Base-by-base conservation (phyloP, 495 filamentous ascomycete species). In the Xylaria acuta region DNA sequence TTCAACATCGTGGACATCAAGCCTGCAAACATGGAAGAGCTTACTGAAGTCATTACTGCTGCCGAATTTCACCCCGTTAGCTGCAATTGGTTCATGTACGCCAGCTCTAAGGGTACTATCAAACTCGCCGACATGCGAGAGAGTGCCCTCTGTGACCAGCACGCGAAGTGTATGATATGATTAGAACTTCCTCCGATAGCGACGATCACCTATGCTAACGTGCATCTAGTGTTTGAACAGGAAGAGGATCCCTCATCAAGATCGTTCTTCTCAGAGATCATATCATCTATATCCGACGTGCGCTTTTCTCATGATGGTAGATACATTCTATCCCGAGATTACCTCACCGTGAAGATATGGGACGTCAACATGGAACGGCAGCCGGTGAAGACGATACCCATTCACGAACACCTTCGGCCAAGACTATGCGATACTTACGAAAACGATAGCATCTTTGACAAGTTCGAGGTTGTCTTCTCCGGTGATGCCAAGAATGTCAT, bases 1-100 rank as follows among this genome's bases (percentile, higher is more conserved):
- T 99, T 99, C 88, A 99, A 99, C 85, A 99, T 99, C 79, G 96
- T 99, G 72, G 96, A 99, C 82, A 99, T 99, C 83, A 99, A 99
- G 81, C 96, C 96, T 1, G 96, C 96, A 14, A 99, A 99, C 81
- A 99, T 99, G 96, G 96, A 99, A 82, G 96, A 99, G 85, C 86
- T 99, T 74, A 99, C 96, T 2, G 96, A 99, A 82, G 96, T 99
- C 69, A 98, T 99, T 75, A 99, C 96, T 36, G 96, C 96, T 43
- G 97, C 96, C 56, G 96, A 99, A 79, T 99, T 99, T 80, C 96
- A 99, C 80, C 96, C 96, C 36, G 86, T 90, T 76, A 97, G 95
- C 85, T 99, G 96, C 85, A 99, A 99, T 82, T 97, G 93, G 94
- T 99, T 99, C 84, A 99, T 99, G 97, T 99, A 99, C 80, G 96